phyloP scores from a whole-genome alignment of 2,329 filamentous ascomycete species.

The Achaetomium macrosporum region DNA sequence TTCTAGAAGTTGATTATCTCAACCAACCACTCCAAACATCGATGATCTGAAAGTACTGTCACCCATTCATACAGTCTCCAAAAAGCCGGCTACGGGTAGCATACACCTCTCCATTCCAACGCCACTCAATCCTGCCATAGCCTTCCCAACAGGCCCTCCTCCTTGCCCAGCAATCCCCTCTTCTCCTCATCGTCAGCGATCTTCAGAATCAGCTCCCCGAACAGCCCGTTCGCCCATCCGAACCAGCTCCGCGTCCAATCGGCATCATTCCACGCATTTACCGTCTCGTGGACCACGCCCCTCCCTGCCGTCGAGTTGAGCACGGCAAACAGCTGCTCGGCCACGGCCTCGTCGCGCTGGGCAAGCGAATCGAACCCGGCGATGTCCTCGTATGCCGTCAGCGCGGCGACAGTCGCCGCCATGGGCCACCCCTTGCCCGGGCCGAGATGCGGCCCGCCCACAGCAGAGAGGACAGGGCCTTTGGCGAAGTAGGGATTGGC shows the following conservation, averaged over 20 bases:
- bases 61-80: too few species aligned
- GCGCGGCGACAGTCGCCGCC: conserved; percentile 47
- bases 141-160: conserved; percentile 25
- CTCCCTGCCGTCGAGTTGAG: conserved; percentile 36
- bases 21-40: too few species aligned
- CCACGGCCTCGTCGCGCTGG: conserved; percentile 32
- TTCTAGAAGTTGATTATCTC: background rate
- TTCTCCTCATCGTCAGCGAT: conserved; percentile 29
- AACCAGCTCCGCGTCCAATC: conserved; percentile 43
- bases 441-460: conserved; percentile 65
- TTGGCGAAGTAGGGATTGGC: conserved; percentile 74
- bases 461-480: conserved; percentile 61
- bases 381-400: conserved; percentile 37
- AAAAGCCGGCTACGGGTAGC: too few species aligned
- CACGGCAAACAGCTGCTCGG: conserved; percentile 33
- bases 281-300: conserved; percentile 45
- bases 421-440: conserved; percentile 52
- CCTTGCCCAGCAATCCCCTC: conserved; percentile 16
- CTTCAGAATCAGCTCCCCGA: conserved; percentile 37
- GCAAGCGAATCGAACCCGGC: conserved; percentile 21
- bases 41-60: too few species aligned
- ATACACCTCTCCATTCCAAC: too few species aligned
- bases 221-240: conserved; percentile 39
- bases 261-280: conserved; percentile 37
- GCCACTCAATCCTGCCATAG: conserved; percentile 27